Evolutionary conservation across 345 rosid genomes (phyloP), one percentile per base, ranked within the genome.

Genomic region (Eucalyptus guilfoylei): DNA sequence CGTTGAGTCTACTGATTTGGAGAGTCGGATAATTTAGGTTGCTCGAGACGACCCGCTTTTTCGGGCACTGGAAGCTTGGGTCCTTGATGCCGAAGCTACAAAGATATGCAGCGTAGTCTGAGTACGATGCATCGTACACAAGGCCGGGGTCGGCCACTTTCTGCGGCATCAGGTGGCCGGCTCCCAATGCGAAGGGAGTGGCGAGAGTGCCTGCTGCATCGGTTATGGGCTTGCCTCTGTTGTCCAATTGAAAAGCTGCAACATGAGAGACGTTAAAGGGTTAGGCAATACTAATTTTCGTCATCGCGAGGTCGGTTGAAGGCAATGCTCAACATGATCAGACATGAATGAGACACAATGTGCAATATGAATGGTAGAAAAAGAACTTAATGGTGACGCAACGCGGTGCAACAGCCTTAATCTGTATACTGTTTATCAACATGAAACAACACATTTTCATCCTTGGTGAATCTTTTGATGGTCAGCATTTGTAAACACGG

Each of bases 61-160:
- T 55, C 1, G 97, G 99, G 86, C 97, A 96, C 55, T 52, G 90
- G 87, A 91, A 92, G 88, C 91, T 91, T 11, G 89, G 42, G 7
- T 89, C 5, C 14, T 86, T 89, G 6, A 89, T 17, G 13, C 92
- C 90, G 6, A 60, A 52, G n/a, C 92, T 91, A 92, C 99, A 96
- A 13, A 95, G 91, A 87, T 96, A 94, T 34, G 88, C 91, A 80
- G 93, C 88, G 89, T 96, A 96, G 87, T 95, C 97, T 28, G 76
- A 58, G 87, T 92, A 93, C 1, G 97, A 92, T 87, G 96, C 94
- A 44, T 96, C 96, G 10, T 97, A 97, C 60, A 96, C 93, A 23
- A 97, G 95, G 86, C 99, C 99, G 19, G 99, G 99, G 87, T 95
- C 97, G 1, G 93, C 95, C 16, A 98, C 96, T 88, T 81, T 94